Conservation (phyloP, 257 asterid species). For the Solanum tarijense region DNA sequence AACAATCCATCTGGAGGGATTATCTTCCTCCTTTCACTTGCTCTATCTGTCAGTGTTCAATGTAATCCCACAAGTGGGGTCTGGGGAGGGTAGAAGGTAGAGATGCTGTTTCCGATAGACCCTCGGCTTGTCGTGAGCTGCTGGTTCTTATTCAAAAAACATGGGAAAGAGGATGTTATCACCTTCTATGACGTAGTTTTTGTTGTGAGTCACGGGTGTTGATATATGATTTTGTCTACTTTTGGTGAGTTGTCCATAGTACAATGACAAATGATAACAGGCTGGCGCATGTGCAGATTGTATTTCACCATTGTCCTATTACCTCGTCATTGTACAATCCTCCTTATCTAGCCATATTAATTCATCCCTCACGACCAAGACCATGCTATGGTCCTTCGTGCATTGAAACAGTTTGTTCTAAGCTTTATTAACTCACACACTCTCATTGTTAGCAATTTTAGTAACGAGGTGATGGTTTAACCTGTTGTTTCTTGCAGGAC, state of each 20-base stretch:
- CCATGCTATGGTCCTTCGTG: neutral
- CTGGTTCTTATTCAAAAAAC: neutral
- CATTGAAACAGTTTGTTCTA: neutral
- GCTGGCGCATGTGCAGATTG: neutral
- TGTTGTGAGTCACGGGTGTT: neutral
- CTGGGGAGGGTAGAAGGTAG: no score
- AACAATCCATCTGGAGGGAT: neutral
- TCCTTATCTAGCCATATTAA: neutral
- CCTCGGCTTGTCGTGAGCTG: neutral
- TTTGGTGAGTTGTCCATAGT: neutral
- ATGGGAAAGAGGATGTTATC: neutral
- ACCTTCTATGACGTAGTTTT: neutral
- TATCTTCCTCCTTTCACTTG: neutral
- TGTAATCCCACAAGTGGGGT: no score
- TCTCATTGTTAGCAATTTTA: neutral
- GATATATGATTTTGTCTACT: neutral
- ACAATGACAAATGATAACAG: neutral
- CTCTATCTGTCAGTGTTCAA: neutral
- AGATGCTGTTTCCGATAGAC: neutral
- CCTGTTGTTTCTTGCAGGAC: conserved; percentile 43
- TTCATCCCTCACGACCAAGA: neutral
- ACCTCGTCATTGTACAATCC: neutral
- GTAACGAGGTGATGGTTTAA: neutral
- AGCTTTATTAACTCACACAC: neutral
- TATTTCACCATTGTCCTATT: no score